Evolutionary conservation across 1,284 basidiomycete species (phyloP).

Genomic region (Tilletia walkeri): DNA sequence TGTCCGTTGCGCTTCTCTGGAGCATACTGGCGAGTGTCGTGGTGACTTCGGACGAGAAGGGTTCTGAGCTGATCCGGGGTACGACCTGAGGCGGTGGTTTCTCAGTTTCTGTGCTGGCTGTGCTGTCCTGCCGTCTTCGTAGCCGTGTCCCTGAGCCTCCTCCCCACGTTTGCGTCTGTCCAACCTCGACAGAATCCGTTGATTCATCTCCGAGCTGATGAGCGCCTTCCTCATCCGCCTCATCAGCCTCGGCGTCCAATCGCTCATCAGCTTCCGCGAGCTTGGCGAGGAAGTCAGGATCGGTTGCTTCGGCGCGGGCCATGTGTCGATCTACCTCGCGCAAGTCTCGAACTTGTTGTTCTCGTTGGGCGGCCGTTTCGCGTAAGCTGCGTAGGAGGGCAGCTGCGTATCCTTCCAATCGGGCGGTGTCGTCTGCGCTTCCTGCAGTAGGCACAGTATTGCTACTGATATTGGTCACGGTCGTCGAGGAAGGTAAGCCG

Average conservation of each 20-base stretch:
- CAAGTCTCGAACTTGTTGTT: constrained; percentile 12
- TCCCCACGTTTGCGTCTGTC: neutral
- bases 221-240: neutral
- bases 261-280: constrained; percentile 4
- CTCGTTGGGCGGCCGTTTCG: neutral
- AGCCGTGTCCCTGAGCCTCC: neutral
- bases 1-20: neutral
- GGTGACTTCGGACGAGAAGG: constrained; percentile 4
- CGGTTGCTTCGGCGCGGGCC: constrained; percentile 6
- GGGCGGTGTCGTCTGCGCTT: constrained; percentile 4
- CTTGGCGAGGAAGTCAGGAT: constrained; percentile 6
- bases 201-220: neutral
- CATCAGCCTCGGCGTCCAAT: neutral
- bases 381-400: constrained; percentile 1
- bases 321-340: constrained; percentile 13
- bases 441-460: neutral
- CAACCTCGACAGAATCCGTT: neutral
- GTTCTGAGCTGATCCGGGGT: neutral
- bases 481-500: neutral
- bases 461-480: neutral
- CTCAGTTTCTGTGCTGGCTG: constrained; percentile 4
- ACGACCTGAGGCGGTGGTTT: neutral
- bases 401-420: constrained; percentile 4
- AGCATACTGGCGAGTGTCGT: neutral
- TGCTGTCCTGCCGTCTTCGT: constrained; percentile 5